Conservation (phyloP, 176 grass and related monocot species). For the Thalia dealbata region DNA sequence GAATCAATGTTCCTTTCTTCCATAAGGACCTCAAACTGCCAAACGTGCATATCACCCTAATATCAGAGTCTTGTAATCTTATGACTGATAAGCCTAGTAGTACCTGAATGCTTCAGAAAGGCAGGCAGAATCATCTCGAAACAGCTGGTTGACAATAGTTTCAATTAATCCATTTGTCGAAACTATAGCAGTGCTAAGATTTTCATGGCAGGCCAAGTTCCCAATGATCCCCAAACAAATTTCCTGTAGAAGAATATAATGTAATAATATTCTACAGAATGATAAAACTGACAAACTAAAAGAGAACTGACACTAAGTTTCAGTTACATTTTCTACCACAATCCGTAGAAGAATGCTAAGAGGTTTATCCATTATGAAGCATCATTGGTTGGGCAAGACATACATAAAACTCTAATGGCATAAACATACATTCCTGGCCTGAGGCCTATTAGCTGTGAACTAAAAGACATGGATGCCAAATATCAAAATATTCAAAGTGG, state of each 20-base stretch:
- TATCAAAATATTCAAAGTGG: no score
- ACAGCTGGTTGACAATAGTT: conserved; percentile 58
- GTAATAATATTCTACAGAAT: no score
- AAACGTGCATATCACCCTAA: no score
- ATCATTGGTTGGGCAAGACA: no score
- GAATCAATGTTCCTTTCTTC: neutral
- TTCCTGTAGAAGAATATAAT: conserved; percentile 53
- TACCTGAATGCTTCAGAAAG: conserved; percentile 90
- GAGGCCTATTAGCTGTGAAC: no score
- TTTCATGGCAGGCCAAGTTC: conserved; percentile 82
- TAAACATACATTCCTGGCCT: no score
- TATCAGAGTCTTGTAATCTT: no score
- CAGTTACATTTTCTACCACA: neutral
- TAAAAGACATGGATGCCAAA: no score
- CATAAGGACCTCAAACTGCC: no score
- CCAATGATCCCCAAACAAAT: conserved; percentile 91
- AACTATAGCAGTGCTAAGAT: conserved; percentile 45
- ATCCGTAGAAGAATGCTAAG: neutral
- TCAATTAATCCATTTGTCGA: conserved; percentile 55
- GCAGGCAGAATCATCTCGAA: conserved; percentile 58
- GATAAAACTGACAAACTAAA: neutral
- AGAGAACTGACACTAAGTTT: neutral
- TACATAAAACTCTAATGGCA: no score
- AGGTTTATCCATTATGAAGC: neutral
- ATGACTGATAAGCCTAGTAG: no score